Conservation (phyloP, 2,329 filamentous ascomycete species). For the Aspergillus novofumigatus region DNA sequence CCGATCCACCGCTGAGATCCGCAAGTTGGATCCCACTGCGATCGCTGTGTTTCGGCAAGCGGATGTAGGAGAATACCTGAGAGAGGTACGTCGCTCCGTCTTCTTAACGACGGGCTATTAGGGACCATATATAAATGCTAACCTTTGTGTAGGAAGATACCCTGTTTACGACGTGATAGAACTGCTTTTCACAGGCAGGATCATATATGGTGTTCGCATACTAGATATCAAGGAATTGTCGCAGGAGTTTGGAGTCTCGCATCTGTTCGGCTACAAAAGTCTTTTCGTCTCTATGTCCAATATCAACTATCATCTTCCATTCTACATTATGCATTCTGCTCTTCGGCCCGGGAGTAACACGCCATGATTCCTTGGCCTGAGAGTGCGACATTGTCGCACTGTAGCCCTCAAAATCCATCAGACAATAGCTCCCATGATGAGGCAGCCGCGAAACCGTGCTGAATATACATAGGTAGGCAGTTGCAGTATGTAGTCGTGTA, state of each 20-base stretch:
- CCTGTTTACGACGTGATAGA: slow-evolving; percentile 52
- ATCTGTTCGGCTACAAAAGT: slow-evolving; percentile 13
- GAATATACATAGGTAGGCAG: background rate
- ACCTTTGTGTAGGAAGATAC: slow-evolving; percentile 51
- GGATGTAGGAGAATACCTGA: slow-evolving; percentile 89
- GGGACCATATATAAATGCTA: slow-evolving; percentile 6
- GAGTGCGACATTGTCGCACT: background rate
- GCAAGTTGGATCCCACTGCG: slow-evolving; percentile 82
- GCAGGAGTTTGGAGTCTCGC: slow-evolving; percentile 28
- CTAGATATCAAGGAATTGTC: slow-evolving; percentile 18
- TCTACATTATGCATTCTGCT: background rate
- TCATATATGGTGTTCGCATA: slow-evolving; percentile 21
- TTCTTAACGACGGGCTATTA: background rate
- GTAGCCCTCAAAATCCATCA: background rate
- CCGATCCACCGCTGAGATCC: slow-evolving; percentile 76
- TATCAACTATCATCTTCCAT: background rate
- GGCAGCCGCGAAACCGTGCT: background rate
- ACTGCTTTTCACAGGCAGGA: slow-evolving; percentile 13
- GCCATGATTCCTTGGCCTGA: background rate
- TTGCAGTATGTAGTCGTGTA: background rate
- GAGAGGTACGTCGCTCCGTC: slow-evolving; percentile 53
- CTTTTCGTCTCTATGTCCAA: slow-evolving; percentile 1
- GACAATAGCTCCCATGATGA: background rate
- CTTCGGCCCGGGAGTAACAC: background rate
- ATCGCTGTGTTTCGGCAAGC: slow-evolving; percentile 88